Evolutionary conservation across 2,329 filamentous ascomycete species (phyloP).

Genomic region (Colletotrichum horii): DNA sequence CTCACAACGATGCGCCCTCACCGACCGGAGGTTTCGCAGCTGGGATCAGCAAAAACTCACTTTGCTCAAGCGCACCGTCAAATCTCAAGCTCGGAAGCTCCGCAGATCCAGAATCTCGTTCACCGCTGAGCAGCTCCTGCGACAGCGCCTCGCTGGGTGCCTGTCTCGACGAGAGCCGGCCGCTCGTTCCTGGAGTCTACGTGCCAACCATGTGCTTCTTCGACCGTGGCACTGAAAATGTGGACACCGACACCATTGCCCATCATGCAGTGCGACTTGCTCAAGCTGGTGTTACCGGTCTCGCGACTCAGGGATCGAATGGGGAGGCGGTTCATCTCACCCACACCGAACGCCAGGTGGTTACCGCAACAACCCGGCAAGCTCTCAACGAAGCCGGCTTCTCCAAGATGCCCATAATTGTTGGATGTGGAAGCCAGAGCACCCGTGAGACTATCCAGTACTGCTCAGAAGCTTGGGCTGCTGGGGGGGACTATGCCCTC

Average conservation of each 20-base stretch:
- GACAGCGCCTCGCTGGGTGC: conserved; percentile 41
- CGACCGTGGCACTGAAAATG: conserved; percentile 65
- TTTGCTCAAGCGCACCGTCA: conserved; percentile 36
- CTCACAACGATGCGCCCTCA: conserved; percentile 53
- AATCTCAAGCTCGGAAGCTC: conserved; percentile 32
- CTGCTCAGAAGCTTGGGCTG: conserved; percentile 70
- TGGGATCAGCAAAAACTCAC: conserved; percentile 41
- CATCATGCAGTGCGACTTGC: conserved; percentile 73
- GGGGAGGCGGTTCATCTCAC: conserved; percentile 83
- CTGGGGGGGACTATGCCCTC: conserved; percentile 77
- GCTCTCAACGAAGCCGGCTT: conserved; percentile 73
- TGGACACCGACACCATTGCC: conserved; percentile 67
- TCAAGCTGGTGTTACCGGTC: conserved; percentile 72
- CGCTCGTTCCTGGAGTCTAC: conserved; percentile 64
- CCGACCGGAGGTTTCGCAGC: conserved; percentile 49
- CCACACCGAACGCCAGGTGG: conserved; percentile 69
- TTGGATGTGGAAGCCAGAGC: conserved; percentile 76
- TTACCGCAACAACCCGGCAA: conserved; percentile 72
- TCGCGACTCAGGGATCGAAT: conserved; percentile 82
- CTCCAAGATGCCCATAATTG: conserved; percentile 71
- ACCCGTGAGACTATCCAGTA: conserved; percentile 74
- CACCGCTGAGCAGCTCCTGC: conserved; percentile 47
- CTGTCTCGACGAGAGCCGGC: conserved; percentile 37
- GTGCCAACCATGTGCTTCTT: conserved; percentile 80
- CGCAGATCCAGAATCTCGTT: conserved; percentile 33